Evolutionary conservation across 2,329 filamentous ascomycete genomes (phyloP), one percentile per base, ranked within the genome.

Genomic region (Colletotrichum lupini): DNA sequence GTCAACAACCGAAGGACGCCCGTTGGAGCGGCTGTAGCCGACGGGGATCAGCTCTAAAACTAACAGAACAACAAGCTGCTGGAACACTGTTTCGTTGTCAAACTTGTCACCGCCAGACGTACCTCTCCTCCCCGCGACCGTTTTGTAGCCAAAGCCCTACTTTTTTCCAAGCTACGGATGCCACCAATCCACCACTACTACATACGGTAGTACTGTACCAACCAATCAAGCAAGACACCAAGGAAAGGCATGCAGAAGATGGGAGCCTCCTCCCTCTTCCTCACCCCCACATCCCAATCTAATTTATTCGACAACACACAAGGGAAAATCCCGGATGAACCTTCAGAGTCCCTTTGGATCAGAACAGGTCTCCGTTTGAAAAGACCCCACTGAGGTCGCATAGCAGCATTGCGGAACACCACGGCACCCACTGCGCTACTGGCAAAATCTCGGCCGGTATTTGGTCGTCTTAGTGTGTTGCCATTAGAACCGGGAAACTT

Each of bases 21-120:
- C 9, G 57, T 72, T 72, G 68, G 69, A 72, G 69, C 65, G 69
- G 69, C 59, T 72, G 55, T 57, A 57, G 56, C 58, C 32, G 59
- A 68, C 42, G 59, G 49, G 37, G 64, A 42, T 58, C 37, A 68
- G 58, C 64, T 42, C 57, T 63, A 58, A 28, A 61, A 7, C n/a
- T 28, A 61, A 5, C n/a, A 14, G 14, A 22, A 42, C 12, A 49
- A 42, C 37, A 42, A 3, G 16, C 32, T 35, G 46, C 19, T 49
- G 42, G 57, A 57, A 49, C 35, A 11, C 24, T 57, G 58, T 30
- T 30, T 30, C 32, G 57, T 58, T 56, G 52, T 67, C 16, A 42
- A 46, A 14, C 59, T 46, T 72, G 57, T 46, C 28, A 35, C 52
- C 37, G 46, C 11, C 32, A 28, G n/a, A 35, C 22, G n/a, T 56